Evolutionary conservation across 495 filamentous ascomycete genomes (phyloP).

Genomic region (Neurospora intermedia): DNA sequence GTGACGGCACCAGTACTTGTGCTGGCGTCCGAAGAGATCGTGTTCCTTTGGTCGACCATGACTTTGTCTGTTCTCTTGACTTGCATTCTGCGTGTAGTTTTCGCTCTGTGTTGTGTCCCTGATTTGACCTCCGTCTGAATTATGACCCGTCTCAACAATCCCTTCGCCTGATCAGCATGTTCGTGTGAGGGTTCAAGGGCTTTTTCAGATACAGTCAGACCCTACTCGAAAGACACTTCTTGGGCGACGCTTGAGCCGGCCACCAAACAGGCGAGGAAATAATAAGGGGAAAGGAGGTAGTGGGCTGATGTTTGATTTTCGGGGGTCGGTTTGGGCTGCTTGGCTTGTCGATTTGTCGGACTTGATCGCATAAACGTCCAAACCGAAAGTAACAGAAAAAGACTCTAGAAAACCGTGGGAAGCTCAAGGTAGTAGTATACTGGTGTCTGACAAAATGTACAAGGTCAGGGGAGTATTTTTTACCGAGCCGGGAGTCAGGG

Average conservation of each 20-base stretch:
- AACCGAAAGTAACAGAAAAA: neutral
- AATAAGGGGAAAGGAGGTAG: neutral
- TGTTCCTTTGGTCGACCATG: neutral
- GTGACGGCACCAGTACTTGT: neutral
- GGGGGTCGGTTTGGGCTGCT: neutral
- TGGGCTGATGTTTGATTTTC: neutral
- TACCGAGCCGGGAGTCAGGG: conserved; percentile 9
- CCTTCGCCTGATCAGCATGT: neutral
- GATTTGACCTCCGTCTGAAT: neutral
- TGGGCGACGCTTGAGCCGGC: neutral
- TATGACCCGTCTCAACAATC: neutral
- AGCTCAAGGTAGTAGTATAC: neutral
- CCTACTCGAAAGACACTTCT: neutral
- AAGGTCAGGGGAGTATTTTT: conserved; percentile 6
- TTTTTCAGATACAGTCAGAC: neutral
- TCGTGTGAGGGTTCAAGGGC: neutral
- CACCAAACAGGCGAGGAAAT: neutral
- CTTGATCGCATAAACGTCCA: neutral
- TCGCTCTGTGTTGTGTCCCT: neutral
- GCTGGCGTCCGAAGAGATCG: conserved; percentile 2
- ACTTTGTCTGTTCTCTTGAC: neutral
- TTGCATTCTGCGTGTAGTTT: neutral
- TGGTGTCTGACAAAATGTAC: neutral
- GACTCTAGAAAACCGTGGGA: neutral
- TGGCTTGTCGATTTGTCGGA: neutral